phyloP scores from a whole-genome alignment of 2,329 filamentous ascomycete genomes.

The Pestalotiopsis sp. region DNA sequence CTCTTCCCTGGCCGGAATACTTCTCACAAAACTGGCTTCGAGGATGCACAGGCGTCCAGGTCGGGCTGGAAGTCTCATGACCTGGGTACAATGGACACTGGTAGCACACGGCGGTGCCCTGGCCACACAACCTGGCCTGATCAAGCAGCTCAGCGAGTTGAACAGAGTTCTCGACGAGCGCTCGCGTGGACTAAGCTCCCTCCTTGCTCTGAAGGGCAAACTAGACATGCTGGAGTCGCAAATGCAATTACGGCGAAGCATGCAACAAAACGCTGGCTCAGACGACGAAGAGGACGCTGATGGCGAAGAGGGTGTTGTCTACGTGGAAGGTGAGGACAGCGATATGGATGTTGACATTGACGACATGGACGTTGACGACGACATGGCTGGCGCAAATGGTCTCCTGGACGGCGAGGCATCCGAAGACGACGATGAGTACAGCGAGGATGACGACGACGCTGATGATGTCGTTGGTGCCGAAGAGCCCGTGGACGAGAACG shows the following conservation, averaged over 20 bases:
- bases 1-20: slow-evolving; percentile 75
- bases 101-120: slow-evolving; percentile 91
- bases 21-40: slow-evolving; percentile 84
- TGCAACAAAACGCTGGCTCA: slow-evolving; percentile 59
- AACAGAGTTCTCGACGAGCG: slow-evolving; percentile 88
- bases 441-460: slow-evolving; percentile 40
- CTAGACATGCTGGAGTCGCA: slow-evolving; percentile 93
- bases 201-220: slow-evolving; percentile 91
- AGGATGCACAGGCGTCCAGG: slow-evolving; percentile 86
- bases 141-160: slow-evolving; percentile 76
- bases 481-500: slow-evolving; percentile 52
- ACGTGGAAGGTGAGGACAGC: slow-evolving; percentile 81
- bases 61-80: slow-evolving; percentile 85
- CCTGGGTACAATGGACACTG: slow-evolving; percentile 95
- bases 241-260: slow-evolving; percentile 74
- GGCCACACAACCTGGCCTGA: slow-evolving; percentile 80
- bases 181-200: slow-evolving; percentile 76
- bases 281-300: slow-evolving; percentile 59
- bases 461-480: slow-evolving; percentile 42
- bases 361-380: slow-evolving; percentile 57
- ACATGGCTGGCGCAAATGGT: slow-evolving; percentile 57
- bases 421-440: slow-evolving; percentile 57
- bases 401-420: slow-evolving; percentile 55
- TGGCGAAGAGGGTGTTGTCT: slow-evolving; percentile 76
- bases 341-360: slow-evolving; percentile 46